Evolutionary conservation across 2,329 filamentous ascomycete species (phyloP).

Genomic region (Botrytis hyacinthi): DNA sequence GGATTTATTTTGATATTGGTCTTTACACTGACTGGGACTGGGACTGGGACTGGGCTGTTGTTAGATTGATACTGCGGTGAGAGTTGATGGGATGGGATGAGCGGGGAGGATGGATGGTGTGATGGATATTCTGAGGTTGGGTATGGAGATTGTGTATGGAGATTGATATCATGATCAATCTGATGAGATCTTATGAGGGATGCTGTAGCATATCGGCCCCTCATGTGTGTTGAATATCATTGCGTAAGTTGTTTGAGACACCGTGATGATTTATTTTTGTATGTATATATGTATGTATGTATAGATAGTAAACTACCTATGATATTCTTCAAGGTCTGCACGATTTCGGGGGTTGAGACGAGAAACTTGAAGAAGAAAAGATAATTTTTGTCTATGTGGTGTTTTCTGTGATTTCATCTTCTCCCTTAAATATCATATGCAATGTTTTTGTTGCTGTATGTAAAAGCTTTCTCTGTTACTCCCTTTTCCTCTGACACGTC

Average conservation of each 20-base stretch:
- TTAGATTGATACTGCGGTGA: too few species aligned
- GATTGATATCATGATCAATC: background rate
- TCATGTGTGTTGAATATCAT: background rate
- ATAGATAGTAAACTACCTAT: too few species aligned
- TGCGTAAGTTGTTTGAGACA: background rate
- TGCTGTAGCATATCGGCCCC: too few species aligned
- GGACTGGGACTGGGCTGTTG: too few species aligned
- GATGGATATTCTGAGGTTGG: background rate
- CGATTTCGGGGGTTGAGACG: background rate
- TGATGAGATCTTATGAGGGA: background rate
- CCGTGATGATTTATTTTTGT: too few species aligned
- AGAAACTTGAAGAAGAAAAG: background rate
- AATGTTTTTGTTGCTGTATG: background rate
- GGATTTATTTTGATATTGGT: background rate
- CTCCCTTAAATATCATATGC: too few species aligned
- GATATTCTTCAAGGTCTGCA: background rate
- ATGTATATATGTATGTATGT: too few species aligned
- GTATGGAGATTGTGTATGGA: background rate
- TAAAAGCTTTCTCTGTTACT: background rate
- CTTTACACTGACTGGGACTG: too few species aligned
- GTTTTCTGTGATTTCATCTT: background rate
- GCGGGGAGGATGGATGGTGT: too few species aligned
- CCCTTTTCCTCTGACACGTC: background rate
- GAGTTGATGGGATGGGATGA: too few species aligned
- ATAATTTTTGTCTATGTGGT: background rate